Evolutionary conservation across 176 grass and related monocot species (phyloP).

Genomic region (Eragrostis nindensis): DNA sequence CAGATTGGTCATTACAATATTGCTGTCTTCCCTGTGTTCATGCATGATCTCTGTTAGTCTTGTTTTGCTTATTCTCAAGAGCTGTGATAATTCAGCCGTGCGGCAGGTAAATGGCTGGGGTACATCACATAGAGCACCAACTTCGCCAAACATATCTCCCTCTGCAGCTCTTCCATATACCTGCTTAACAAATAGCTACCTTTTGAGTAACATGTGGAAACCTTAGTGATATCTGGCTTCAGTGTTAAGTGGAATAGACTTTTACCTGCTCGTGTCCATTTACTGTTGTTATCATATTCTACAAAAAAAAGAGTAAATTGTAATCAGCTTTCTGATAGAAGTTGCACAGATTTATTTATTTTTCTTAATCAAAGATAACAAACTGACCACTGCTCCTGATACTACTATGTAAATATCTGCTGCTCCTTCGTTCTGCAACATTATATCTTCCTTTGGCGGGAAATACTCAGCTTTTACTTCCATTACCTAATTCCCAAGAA

Average conservation of each 20-base stretch:
- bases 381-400: constrained; percentile 86
- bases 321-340: constrained; percentile 34
- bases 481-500: constrained; percentile 66
- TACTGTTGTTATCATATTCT: constrained; percentile 62
- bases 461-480: constrained; percentile 90
- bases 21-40: constrained; percentile 67
- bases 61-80: constrained; percentile 73
- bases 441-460: constrained; percentile 80
- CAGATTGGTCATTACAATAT: constrained; percentile 75
- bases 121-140: constrained; percentile 55
- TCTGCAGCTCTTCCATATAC: constrained; percentile 48
- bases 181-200: constrained; percentile 54
- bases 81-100: constrained; percentile 70
- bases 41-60: constrained; percentile 68
- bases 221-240: background rate
- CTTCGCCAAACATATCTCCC: constrained; percentile 79
- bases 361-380: constrained; percentile 23
- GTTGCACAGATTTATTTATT: constrained; percentile 17
- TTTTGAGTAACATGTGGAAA: constrained; percentile 27
- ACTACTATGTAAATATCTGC: constrained; percentile 84
- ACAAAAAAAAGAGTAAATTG: constrained; percentile 19
- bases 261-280: constrained; percentile 59
- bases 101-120: constrained; percentile 80
- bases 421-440: constrained; percentile 73
- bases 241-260: background rate